phyloP scores from a whole-genome alignment of 345 rosid genomes.

The Eucalyptus victrix region DNA sequence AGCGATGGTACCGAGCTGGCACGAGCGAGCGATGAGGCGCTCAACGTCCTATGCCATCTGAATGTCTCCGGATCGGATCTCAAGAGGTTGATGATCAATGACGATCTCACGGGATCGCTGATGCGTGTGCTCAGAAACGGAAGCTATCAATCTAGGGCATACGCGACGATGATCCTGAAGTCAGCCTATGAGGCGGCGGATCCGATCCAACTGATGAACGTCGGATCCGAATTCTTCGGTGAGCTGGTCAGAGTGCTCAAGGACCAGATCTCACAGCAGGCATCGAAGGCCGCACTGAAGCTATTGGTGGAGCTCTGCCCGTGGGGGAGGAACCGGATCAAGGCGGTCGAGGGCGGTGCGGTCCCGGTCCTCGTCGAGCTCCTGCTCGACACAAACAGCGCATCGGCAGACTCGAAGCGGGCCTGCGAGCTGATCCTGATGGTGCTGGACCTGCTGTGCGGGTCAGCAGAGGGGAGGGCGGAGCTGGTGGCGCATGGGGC shows the following conservation, averaged over 20 bases:
- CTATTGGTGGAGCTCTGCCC: slow-evolving; percentile 34
- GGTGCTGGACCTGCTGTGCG: slow-evolving; percentile 29
- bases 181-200: slow-evolving; percentile 19
- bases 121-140: slow-evolving; percentile 5
- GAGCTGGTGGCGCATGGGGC: slow-evolving; percentile 47
- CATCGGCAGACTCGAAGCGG: slow-evolving; percentile 6
- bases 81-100: slow-evolving; percentile 5
- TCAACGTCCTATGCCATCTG: slow-evolving; percentile 21
- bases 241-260: slow-evolving; percentile 20
- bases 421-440: slow-evolving; percentile 27
- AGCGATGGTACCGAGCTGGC: not conserved
- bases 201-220: slow-evolving; percentile 18
- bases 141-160: slow-evolving; percentile 24
- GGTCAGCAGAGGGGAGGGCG: slow-evolving; percentile 50
- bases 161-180: slow-evolving; percentile 9
- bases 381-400: slow-evolving; percentile 10
- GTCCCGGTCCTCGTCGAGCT: slow-evolving; percentile 24
- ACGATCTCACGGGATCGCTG: slow-evolving; percentile 13
- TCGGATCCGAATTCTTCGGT: slow-evolving; percentile 12
- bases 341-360: slow-evolving; percentile 32
- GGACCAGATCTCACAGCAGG: slow-evolving; percentile 38
- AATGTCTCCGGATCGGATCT: slow-evolving; percentile 5
- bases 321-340: slow-evolving; percentile 59
- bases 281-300: slow-evolving; percentile 34
- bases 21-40: slow-evolving; percentile 22